Conservation (phyloP, 202 grass and related monocot species). For the Zizania palustris region DNA sequence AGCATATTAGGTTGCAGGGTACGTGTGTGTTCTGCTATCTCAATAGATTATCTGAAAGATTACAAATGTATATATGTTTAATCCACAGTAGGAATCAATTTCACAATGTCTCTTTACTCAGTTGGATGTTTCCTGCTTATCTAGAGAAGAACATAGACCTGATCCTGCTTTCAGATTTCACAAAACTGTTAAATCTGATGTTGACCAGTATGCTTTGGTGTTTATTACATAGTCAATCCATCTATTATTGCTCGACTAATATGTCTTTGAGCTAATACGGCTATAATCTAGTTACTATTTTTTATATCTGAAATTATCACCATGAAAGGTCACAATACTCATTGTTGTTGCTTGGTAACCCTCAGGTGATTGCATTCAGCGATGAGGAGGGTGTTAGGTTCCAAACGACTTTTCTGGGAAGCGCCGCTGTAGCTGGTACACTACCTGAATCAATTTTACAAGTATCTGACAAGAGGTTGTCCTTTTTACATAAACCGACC, state of each 20-base stretch:
- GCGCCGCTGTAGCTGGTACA: slow-evolving; percentile 93
- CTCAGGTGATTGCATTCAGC: slow-evolving; percentile 96
- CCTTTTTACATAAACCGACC: slow-evolving; percentile 40
- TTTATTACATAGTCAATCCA: not conserved
- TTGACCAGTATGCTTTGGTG: not conserved
- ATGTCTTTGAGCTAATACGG: not conserved
- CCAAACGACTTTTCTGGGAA: slow-evolving; percentile 96
- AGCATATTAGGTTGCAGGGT: not conserved
- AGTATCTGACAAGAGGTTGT: slow-evolving; percentile 95
- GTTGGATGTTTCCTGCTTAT: slow-evolving; percentile 4
- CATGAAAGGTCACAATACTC: not conserved
- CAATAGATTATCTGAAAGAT: not conserved
- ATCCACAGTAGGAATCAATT: slow-evolving; percentile 25
- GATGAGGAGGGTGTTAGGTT: slow-evolving; percentile 96
- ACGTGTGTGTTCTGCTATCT: not conserved
- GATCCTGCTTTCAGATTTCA: not conserved
- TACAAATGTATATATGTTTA: slow-evolving; percentile 1
- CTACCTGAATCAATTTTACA: slow-evolving; percentile 87
- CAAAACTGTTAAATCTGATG: not conserved
- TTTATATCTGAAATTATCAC: not conserved
- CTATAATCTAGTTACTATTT: not conserved
- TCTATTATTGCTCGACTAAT: not conserved
- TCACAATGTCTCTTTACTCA: not conserved
- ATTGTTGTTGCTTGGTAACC: slow-evolving; percentile 9
- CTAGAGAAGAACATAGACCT: not conserved